phyloP scores from a whole-genome alignment of 208 protist genomes.

The Herpetomonas muscarum region DNA sequence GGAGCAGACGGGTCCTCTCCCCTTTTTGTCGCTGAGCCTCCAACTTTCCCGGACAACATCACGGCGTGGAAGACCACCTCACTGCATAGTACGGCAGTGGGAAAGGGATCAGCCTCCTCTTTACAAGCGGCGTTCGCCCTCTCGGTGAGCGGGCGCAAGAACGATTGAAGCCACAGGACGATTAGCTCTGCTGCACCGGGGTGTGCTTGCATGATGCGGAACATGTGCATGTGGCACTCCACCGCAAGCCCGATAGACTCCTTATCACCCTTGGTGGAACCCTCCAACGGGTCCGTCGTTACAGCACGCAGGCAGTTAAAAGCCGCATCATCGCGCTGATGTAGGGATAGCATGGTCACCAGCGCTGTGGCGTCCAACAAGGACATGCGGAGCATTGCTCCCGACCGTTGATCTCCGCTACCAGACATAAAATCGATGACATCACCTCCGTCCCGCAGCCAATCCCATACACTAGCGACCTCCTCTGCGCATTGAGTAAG shows the following conservation, averaged over 20 bases:
- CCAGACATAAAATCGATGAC: too few relatives aligned
- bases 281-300: too few relatives aligned
- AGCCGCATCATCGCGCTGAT: too few relatives aligned
- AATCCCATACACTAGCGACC: too few relatives aligned
- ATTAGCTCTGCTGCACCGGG: conserved; percentile 6
- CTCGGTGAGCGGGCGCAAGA: conserved; percentile 42
- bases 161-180: conserved; percentile 30
- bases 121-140: conserved; percentile 44
- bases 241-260: background rate
- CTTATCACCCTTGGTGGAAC: too few relatives aligned
- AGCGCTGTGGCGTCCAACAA: background rate
- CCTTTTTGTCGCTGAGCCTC: background rate
- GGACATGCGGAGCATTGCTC: too few relatives aligned
- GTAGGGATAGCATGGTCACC: background rate
- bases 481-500: too few relatives aligned
- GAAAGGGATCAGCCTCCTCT: conserved; percentile 16
- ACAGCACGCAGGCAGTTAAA: too few relatives aligned
- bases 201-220: conserved; percentile 12
- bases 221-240: conserved; percentile 15
- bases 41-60: conserved; percentile 22
- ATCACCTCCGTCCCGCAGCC: too few relatives aligned
- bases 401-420: too few relatives aligned
- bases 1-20: too few relatives aligned
- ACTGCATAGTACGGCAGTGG: conserved; percentile 45
- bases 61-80: conserved; percentile 52